phyloP scores from a whole-genome alignment of 805 yeast species.

The Helenozyma rhizophorensis region DNA sequence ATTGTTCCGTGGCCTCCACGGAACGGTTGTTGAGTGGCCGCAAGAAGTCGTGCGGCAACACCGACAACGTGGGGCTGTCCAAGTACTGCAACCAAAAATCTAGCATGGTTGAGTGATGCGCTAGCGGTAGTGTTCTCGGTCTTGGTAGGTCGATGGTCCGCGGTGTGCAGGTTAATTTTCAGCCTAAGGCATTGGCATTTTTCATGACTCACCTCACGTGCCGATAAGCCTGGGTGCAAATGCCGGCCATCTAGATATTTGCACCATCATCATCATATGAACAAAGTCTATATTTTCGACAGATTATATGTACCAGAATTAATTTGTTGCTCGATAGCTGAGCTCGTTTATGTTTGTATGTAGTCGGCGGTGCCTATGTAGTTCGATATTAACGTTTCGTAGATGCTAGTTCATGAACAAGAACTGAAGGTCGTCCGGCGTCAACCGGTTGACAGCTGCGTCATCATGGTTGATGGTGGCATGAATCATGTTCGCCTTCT shows the following conservation, averaged over 20 bases:
- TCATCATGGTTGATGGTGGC: slow-evolving; percentile 95
- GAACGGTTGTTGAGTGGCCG: slow-evolving; percentile 67
- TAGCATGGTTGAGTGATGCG: too few relatives aligned
- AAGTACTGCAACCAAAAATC: slow-evolving; percentile 58
- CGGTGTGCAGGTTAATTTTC: neutral
- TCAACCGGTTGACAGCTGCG: slow-evolving; percentile 79
- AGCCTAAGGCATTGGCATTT: neutral
- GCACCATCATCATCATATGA: too few relatives aligned
- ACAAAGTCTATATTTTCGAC: too few relatives aligned
- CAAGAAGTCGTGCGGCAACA: slow-evolving; percentile 82
- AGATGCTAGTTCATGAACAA: slow-evolving; percentile 81
- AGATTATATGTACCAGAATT: neutral
- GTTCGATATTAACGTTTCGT: neutral
- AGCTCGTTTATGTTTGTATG: neutral
- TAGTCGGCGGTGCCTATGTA: neutral
- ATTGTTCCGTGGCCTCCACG: slow-evolving; percentile 53
- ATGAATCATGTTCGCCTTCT: slow-evolving; percentile 96
- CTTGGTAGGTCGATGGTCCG: too few relatives aligned
- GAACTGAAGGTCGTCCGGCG: slow-evolving; percentile 94
- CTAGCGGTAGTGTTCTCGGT: too few relatives aligned
- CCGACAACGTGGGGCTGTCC: slow-evolving; percentile 80
- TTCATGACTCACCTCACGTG: slow-evolving; percentile 13
- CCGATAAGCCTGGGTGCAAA: slow-evolving; percentile 3
- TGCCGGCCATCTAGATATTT: too few relatives aligned
- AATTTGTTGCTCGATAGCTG: neutral